Base-by-base conservation (phyloP, 1,284 basidiomycete genomes). In the Coniophora puteana region DNA sequence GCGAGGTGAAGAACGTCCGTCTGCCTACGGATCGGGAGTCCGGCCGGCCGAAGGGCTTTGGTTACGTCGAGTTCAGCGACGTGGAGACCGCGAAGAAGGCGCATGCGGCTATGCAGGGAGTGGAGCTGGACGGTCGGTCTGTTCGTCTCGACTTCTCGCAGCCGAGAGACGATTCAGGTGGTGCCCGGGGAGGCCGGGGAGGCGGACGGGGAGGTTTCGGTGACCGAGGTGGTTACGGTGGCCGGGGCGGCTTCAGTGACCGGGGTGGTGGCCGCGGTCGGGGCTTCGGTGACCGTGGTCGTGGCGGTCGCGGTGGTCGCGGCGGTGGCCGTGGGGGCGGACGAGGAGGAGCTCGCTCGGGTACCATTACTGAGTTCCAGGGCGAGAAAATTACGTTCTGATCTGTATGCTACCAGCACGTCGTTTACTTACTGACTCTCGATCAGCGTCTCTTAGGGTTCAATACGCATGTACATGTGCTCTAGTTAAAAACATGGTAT, bases 11-110 rank as follows among this genome's bases (percentile, higher is more conserved):
- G 67, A 87, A 74, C 53, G 92, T 99, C 36, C 80, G 94, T 49
- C 69, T 99, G 41, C 93, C 94, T 22, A 98, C 93, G 40, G 94
- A 99, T 65, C 77, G 89, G 47, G 96, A 99, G 44, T 80, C 88
- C 5, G 93, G 92, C 35, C 78, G 77, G 50, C 84, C 91, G 43
- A 99, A 98, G 69, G 96, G 96, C 57, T 99, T 95, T 66, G 96
- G 85, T 34, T 99, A 99, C 68, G 89, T 98, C 61, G 93, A 97
- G 66, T 97, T 94, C 64, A 80, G 82, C 49, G 81, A 87, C 51
- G 61, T 92, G 38, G 88, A 85, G 33, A 69, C 78, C 49, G 91
- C 96, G 11, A 85, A 85, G 66, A 85, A 84, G 61, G 96, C 95
- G 4, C 78, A 83, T 48, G 80, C 80, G 52, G 76, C 72, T 8